A percentile compares a stretch with the other conserved stretches of the same genome.
phyloP scores from a whole-genome alignment of 2,329 filamentous ascomycete genomes.

The Trichophyton benhamiae region DNA sequence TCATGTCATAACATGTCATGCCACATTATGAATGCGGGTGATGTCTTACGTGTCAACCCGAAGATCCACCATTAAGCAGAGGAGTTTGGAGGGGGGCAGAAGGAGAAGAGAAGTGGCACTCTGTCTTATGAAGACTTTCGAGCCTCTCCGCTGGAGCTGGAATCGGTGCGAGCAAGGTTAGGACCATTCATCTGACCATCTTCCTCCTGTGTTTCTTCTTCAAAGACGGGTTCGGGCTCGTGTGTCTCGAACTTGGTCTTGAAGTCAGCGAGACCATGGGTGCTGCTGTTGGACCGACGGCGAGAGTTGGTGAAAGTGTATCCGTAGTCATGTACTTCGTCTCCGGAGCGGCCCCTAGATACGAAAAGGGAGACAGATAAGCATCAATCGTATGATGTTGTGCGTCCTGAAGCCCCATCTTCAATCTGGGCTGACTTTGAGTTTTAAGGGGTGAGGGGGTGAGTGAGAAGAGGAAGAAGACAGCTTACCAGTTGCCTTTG shows the following conservation, averaged over 20 bases:
- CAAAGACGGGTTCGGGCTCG: conserved; percentile 82
- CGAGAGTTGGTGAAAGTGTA: conserved; percentile 78
- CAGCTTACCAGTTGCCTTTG: conserved; percentile 78
- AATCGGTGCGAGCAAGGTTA: background rate
- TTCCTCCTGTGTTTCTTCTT: conserved; percentile 42
- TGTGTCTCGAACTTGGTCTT: conserved; percentile 95
- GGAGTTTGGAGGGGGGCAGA: background rate
- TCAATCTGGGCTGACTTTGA: background rate
- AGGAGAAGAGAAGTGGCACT: background rate
- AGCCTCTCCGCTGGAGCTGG: background rate
- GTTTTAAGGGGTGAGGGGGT: background rate
- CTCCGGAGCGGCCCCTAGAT: conserved; percentile 65
- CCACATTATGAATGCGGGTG: background rate
- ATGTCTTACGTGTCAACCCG: background rate
- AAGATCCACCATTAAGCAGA: background rate
- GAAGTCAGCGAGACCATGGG: conserved; percentile 61
- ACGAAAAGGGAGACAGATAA: background rate
- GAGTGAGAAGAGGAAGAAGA: background rate
- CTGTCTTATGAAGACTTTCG: background rate
- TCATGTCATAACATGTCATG: background rate
- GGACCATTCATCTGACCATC: background rate
- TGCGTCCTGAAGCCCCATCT: background rate
- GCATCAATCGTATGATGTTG: background rate
- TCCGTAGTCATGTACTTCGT: conserved; percentile 70
- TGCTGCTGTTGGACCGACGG: conserved; percentile 85